phyloP scores from a whole-genome alignment of 768 basidiomycete genomes.

The Tephrocybe sp. region DNA sequence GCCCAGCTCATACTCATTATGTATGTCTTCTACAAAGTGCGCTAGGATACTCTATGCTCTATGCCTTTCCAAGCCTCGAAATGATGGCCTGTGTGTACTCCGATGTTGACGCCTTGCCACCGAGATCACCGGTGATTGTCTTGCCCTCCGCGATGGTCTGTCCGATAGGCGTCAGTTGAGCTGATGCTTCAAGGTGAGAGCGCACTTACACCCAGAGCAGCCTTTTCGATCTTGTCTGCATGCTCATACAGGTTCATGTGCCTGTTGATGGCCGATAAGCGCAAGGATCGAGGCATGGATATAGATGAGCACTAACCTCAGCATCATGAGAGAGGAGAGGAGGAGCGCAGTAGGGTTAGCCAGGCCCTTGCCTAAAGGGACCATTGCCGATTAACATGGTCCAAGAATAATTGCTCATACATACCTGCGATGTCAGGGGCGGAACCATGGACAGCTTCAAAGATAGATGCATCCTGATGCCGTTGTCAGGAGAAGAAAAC shows the following conservation, averaged over 20 bases:
- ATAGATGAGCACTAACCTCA: constrained; percentile 59
- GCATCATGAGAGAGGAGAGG: constrained; percentile 96
- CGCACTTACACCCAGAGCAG: constrained; percentile 75
- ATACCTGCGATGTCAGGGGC: constrained; percentile 97
- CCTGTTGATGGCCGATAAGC: constrained; percentile 36
- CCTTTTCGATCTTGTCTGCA: constrained; percentile 90
- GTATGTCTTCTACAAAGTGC: constrained; percentile 6
- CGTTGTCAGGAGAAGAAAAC: constrained; percentile 18
- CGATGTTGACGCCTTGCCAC: constrained; percentile 86
- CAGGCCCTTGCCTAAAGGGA: constrained; percentile 70
- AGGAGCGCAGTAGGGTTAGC: constrained; percentile 99
- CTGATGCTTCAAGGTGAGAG: background rate
- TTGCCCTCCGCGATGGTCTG: constrained; percentile 98
- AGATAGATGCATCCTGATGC: constrained; percentile 92
- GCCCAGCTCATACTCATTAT: constrained; percentile 7
- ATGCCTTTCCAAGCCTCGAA: constrained; percentile 49
- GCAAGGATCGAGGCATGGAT: background rate
- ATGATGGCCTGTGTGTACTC: constrained; percentile 93
- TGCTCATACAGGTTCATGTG: constrained; percentile 90
- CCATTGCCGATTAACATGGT: constrained; percentile 2
- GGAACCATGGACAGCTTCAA: constrained; percentile 98
- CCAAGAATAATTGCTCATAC: constrained; percentile 18
- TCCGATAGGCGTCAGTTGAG: constrained; percentile 7
- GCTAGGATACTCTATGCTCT: constrained; percentile 16
- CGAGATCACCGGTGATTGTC: constrained; percentile 92